These are phyloP conservation scores for Pseudogymnoascus verrucosus DNA, from an alignment of 2,329 filamentous ascomycete species.

Conservation along the genomic window DNA sequence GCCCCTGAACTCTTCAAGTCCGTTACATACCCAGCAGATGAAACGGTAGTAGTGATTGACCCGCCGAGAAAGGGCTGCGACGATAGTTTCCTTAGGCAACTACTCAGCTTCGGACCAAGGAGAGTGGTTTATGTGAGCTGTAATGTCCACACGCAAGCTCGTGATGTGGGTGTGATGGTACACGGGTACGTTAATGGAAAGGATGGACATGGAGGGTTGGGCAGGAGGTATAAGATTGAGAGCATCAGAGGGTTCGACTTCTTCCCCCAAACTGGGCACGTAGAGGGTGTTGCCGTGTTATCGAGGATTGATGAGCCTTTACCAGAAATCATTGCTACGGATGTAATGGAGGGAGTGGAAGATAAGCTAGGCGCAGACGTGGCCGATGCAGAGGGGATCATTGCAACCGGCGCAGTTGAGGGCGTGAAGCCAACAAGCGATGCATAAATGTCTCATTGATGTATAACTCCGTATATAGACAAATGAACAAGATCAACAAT, in stretches of 20 bases:
- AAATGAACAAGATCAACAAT: neutral
- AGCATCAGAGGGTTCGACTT: constrained; percentile 92
- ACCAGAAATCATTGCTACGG: neutral
- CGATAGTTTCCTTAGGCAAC: constrained; percentile 69
- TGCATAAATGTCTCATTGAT: neutral
- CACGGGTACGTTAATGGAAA: constrained; percentile 47
- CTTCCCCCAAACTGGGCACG: constrained; percentile 78
- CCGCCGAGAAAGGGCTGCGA: constrained; percentile 96
- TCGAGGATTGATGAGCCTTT: constrained; percentile 42
- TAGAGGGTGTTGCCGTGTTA: constrained; percentile 59
- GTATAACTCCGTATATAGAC: constrained; percentile 7
- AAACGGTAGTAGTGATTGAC: constrained; percentile 91
- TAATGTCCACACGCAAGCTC: constrained; percentile 94
- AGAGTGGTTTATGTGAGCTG: constrained; percentile 92
- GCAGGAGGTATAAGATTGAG: constrained; percentile 71
- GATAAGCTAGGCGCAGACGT: constrained; percentile 3
- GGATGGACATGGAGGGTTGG: constrained; percentile 12
- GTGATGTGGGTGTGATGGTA: constrained; percentile 84
- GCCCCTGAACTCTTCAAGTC: constrained; percentile 73
- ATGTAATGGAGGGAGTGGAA: neutral
- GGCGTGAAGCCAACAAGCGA: neutral
- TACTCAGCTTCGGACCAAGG: constrained; percentile 68
- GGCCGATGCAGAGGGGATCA: constrained; percentile 6
- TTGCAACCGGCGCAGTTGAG: constrained; percentile 1
- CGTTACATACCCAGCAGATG: constrained; percentile 63